Evolutionary conservation across 2,329 filamentous ascomycete species (phyloP), one percentile per base, ranked within the genome.

Genomic region (Metarhizium rileyi): DNA sequence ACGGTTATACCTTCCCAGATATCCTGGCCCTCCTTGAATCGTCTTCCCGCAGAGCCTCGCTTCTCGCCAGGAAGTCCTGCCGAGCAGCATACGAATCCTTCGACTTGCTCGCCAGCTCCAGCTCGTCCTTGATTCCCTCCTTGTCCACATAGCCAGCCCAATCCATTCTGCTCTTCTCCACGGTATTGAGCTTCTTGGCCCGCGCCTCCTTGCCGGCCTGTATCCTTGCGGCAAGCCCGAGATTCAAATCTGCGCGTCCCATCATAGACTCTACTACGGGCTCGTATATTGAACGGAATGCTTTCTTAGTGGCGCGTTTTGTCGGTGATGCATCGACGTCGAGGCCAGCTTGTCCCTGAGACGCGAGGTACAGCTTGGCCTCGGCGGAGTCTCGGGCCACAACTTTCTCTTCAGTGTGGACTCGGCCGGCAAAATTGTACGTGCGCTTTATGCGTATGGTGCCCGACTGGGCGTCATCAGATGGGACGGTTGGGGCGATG

Each of bases 351-450:
- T 66, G 58, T 27, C 66, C 69, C 48, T 74, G 67, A 0, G 77
- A 77, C 2, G 77, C 76, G 14, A 85, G 72, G 56, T 81, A 83
- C 10, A 84, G 71, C 54, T 76, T 79, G 41, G 81, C 83, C 61
- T 86, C 83, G 48, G 81, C 81, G 0, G 81, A 85, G 59, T 80
- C 74, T 42, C 77, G 74, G 3, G 79, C 70, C 1, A 89, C 81
- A 10, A 83, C 68, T 62, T 86, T 87, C 61, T 87, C 82, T 59
- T 89, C 85, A 0, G 77, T 84, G 58, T 86, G 81, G 12, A 84
- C 74, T 58, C 84, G 80, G 27, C 85, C 86, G 33, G 85, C 86
- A 57, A 89, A 89, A 57, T 84, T 85, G 66, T 87, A 88, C 14
- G 79, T 83, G 27, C 83, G 80, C 58, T 82, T 85, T 53, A 89